phyloP scores from a whole-genome alignment of 2,329 filamentous ascomycete genomes.

The Ophidiomyces ophidiicola region DNA sequence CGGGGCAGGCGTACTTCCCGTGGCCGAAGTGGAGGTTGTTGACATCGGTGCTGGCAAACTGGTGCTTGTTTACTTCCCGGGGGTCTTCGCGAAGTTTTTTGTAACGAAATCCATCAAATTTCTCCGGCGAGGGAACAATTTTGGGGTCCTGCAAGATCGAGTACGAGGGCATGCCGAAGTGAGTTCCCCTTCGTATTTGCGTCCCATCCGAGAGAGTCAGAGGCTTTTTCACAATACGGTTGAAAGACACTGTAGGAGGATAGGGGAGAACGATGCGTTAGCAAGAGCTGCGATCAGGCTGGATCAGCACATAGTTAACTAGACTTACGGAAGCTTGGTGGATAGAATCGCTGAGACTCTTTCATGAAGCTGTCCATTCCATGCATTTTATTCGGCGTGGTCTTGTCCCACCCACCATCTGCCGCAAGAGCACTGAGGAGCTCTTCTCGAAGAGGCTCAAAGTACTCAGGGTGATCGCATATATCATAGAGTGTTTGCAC shows the following conservation, averaged over 20 bases:
- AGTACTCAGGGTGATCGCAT: constrained; percentile 16
- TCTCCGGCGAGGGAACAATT: constrained; percentile 13
- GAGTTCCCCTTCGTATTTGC: constrained; percentile 14
- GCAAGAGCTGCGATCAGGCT: not conserved
- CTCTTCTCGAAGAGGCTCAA: constrained; percentile 17
- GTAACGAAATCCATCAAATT: constrained; percentile 20
- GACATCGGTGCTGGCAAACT: constrained; percentile 16
- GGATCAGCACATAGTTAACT: too few species aligned
- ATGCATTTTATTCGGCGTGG: constrained; percentile 13
- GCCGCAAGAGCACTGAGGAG: constrained; percentile 11
- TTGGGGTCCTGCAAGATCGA: constrained; percentile 15
- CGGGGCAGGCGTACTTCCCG: constrained; percentile 25
- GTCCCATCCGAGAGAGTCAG: constrained; percentile 19
- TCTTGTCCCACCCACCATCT: constrained; percentile 14
- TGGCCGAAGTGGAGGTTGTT: constrained; percentile 22
- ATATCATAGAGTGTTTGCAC: constrained; percentile 18
- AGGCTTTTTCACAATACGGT: constrained; percentile 14
- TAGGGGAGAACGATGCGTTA: not conserved
- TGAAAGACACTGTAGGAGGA: constrained; percentile 14
- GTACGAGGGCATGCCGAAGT: constrained; percentile 15
- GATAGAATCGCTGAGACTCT: constrained; percentile 17
- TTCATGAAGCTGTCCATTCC: constrained; percentile 20
- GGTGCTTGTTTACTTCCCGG: constrained; percentile 13
- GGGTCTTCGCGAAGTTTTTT: constrained; percentile 15
- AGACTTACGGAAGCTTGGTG: constrained; percentile 14